Evolutionary conservation across 176 grass and related monocot species (phyloP).

Genomic region (Hyparrhenia diplandra): DNA sequence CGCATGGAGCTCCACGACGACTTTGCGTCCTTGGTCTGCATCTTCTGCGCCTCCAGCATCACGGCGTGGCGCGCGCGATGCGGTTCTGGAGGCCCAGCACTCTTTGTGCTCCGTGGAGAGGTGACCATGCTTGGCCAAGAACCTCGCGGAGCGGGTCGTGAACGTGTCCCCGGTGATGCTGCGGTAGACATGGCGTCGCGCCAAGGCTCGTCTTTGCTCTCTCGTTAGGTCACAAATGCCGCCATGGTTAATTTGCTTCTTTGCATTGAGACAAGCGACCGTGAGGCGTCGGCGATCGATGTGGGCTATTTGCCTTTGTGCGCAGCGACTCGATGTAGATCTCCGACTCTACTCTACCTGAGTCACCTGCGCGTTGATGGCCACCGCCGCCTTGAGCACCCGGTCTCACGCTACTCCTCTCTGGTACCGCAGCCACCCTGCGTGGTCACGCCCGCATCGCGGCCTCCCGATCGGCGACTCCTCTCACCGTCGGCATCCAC

Average conservation of each 20-base stretch:
- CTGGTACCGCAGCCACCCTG: slow-evolving; percentile 86
- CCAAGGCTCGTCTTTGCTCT: slow-evolving; percentile 87
- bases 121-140: slow-evolving; percentile 64
- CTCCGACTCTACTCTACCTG: slow-evolving; percentile 83
- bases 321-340: slow-evolving; percentile 81
- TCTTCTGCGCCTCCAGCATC: slow-evolving; percentile 98
- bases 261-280: too few relatives aligned
- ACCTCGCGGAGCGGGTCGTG: slow-evolving; percentile 52
- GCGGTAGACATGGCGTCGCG: slow-evolving; percentile 71
- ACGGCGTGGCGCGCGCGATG: slow-evolving; percentile 83
- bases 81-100: slow-evolving; percentile 90
- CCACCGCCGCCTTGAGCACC: slow-evolving; percentile 95
- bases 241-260: too few relatives aligned
- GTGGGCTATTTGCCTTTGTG: slow-evolving; percentile 21
- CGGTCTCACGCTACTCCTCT: slow-evolving; percentile 90
- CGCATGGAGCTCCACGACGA: slow-evolving; percentile 92
- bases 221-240: slow-evolving; percentile 9
- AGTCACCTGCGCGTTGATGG: slow-evolving; percentile 94
- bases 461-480: slow-evolving; percentile 58
- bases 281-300: neutral
- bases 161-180: slow-evolving; percentile 80
- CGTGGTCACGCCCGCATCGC: slow-evolving; percentile 59
- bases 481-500: slow-evolving; percentile 95
- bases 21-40: slow-evolving; percentile 81
- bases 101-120: slow-evolving; percentile 92